Evolutionary conservation across 352 stramenopile genomes (phyloP).

Genomic region (Globisporangium cystogenes): DNA sequence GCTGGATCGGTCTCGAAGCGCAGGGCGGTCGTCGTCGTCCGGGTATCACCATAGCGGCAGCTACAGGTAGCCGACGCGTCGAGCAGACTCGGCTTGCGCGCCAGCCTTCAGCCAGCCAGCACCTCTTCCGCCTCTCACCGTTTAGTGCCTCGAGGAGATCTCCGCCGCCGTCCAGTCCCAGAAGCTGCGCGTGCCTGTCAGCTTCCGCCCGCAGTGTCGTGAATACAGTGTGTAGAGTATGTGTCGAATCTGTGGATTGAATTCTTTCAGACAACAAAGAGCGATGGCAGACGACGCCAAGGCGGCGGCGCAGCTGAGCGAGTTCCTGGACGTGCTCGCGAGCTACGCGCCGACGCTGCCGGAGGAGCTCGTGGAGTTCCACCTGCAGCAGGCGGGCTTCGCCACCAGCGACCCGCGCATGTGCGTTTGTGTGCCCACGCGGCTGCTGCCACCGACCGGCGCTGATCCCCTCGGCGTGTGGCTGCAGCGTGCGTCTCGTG

Average conservation of each 20-base stretch:
- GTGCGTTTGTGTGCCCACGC: constrained; percentile 19
- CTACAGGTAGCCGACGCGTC: constrained; percentile 11
- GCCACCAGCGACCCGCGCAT: constrained; percentile 59
- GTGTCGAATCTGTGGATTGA: no score
- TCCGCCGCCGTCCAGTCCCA: neutral
- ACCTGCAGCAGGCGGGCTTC: constrained; percentile 70
- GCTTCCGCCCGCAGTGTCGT: neutral
- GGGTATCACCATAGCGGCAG: constrained; percentile 23
- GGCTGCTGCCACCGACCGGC: neutral
- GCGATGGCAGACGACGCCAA: constrained; percentile 5
- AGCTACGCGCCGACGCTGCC: constrained; percentile 64
- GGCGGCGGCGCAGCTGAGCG: constrained; percentile 47
- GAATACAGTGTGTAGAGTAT: no score
- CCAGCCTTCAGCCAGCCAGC: no score
- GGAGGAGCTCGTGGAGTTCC: constrained; percentile 70
- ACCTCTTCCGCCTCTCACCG: no score
- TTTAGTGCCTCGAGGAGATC: no score
- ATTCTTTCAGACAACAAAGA: no score
- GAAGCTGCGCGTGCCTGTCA: neutral
- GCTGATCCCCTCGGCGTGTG: neutral
- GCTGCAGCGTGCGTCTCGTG: constrained; percentile 49
- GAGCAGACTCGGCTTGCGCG: no score
- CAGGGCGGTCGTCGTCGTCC: constrained; percentile 25
- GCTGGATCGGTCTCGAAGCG: constrained; percentile 45
- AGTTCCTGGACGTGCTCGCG: constrained; percentile 61